Conservation (phyloP, 2,329 filamentous ascomycete species). For the Fusarium keratoplasticum region DNA sequence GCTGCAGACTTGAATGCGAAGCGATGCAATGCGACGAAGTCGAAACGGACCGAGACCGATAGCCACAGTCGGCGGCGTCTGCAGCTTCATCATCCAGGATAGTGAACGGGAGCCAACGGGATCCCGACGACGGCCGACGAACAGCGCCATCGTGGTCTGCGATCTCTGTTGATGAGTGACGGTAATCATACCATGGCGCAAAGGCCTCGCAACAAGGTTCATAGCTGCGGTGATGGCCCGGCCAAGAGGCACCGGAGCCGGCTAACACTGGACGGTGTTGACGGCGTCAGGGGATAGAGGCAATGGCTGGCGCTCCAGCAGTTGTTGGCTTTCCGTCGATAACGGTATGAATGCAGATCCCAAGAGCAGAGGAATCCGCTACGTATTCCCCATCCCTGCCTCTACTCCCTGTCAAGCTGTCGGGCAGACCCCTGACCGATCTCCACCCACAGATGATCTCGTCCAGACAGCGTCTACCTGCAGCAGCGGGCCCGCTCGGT, state of each 20-base stretch:
- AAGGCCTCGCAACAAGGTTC: slow-evolving; percentile 5
- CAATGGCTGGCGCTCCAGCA: slow-evolving; percentile 7
- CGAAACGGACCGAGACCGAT: slow-evolving; percentile 37
- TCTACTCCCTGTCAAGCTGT: slow-evolving; percentile 28
- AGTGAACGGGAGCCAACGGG: slow-evolving; percentile 7
- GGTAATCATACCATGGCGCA: slow-evolving; percentile 20
- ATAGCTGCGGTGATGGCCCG: slow-evolving; percentile 6
- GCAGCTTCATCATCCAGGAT: slow-evolving; percentile 21
- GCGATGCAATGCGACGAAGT: slow-evolving; percentile 28
- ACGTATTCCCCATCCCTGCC: slow-evolving; percentile 16
- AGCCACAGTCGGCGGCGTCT: slow-evolving; percentile 17
- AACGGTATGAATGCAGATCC: slow-evolving; percentile 27
- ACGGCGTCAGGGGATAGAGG: slow-evolving; percentile 18
- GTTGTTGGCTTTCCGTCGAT: slow-evolving; percentile 17
- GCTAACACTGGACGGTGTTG: slow-evolving; percentile 11
- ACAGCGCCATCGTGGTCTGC: slow-evolving; percentile 12
- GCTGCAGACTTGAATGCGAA: slow-evolving; percentile 11
- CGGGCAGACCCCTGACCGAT: slow-evolving; percentile 14
- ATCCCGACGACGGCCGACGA: slow-evolving; percentile 7
- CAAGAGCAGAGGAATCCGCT: slow-evolving; percentile 25
- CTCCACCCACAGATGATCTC: slow-evolving; percentile 18
- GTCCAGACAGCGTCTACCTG: slow-evolving; percentile 17
- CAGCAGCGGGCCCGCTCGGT: slow-evolving; percentile 36
- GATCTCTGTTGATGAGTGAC: slow-evolving; percentile 5
- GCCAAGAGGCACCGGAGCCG: slow-evolving; percentile 8